Base-by-base conservation (phyloP, 1,139 yeast genomes). In the Debaryomycetaceae sp. region DNA sequence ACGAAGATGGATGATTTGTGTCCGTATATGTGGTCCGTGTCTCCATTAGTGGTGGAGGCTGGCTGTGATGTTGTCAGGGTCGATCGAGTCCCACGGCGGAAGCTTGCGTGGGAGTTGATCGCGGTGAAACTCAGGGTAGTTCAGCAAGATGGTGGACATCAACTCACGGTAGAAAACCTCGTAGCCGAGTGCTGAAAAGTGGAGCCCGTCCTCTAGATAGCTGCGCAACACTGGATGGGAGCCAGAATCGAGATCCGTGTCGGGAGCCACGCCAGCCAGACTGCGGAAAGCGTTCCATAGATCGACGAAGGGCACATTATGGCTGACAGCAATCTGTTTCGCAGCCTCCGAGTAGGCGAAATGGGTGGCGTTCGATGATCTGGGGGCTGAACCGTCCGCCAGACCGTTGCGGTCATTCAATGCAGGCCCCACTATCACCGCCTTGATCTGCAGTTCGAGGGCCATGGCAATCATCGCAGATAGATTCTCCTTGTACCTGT, bases 361-460 rank as follows among this genome's bases (percentile, higher is more conserved):
- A 39, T 77, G 76, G 34, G 61, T 61, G 47, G 61, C 9, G 44
- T 51, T 44, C 48, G 56, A 50, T 47, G 58, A 40, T 56, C 65
- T 34, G 47, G 61, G 58, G 7, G 42, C 41, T 3, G 40, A 36
- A 2, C 23, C 9, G 6, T 34, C 27, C 23, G 51, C 40, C 20
- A 4, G 20, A 5, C 52, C 57, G 1, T 33, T 20, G 9, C 35
- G 41, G 9, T 37, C 39, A 53, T 80, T 82, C 22, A 81, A 63
- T 0, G 80, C 84, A 0, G 95, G 90, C 0, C 89, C 83, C 9
- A 87, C 71, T 1, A 87, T 55, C 17, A 88, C 70, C 2, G 74
- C 63, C 33, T 72, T 73, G 46, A 84, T 76, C 6, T 67, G 73
- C 39, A 70, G 58, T 1, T 56, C 59, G 30, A 62, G 52, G 11